Percentiles rank a stretch among this genome's conserved stretches.
These are phyloP conservation scores for Pyrenochaeta sp. DNA, from an alignment of 2,329 filamentous ascomycete genomes.

Conservation along the genomic window DNA sequence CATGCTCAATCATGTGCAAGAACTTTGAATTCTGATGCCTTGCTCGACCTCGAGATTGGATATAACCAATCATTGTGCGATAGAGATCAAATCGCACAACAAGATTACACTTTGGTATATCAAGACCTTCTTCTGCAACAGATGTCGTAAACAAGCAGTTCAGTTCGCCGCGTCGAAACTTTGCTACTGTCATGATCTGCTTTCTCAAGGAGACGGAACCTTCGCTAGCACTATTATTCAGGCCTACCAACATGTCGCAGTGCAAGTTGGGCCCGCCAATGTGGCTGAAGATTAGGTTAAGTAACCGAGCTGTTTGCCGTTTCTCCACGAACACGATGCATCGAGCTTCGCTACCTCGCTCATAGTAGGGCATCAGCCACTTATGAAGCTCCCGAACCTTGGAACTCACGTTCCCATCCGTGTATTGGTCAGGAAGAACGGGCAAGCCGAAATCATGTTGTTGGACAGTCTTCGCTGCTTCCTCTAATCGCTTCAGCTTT, in stretches of 20 bases:
- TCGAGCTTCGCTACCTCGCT: constrained; percentile 62
- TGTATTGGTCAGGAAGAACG: constrained; percentile 42
- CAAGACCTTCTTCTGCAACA: constrained; percentile 71
- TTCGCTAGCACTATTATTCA: constrained; percentile 60
- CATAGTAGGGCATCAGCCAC: constrained; percentile 70
- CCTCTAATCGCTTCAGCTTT: constrained; percentile 64
- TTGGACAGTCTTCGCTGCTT: constrained; percentile 65
- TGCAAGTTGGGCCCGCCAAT: constrained; percentile 67
- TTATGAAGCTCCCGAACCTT: constrained; percentile 73
- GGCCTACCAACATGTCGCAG: constrained; percentile 70
- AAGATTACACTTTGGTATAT: constrained; percentile 72
- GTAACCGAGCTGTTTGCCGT: constrained; percentile 76
- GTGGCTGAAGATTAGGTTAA: constrained; percentile 71
- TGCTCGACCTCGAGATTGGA: constrained; percentile 90
- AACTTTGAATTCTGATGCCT: constrained; percentile 80
- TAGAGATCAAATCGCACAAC: constrained; percentile 84
- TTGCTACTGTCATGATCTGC: constrained; percentile 76
- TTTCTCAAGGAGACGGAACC: constrained; percentile 72
- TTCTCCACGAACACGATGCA: constrained; percentile 91
- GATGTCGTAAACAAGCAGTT: constrained; percentile 71
- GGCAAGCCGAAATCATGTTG: constrained; percentile 57
- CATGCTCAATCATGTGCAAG: constrained; percentile 80
- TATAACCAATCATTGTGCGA: constrained; percentile 89
- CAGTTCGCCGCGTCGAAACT: constrained; percentile 65
- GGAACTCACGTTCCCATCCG: constrained; percentile 70